Conservation (phyloP, 192 early-diverging fungal species). For the Phlyctochytrium arcticum region DNA sequence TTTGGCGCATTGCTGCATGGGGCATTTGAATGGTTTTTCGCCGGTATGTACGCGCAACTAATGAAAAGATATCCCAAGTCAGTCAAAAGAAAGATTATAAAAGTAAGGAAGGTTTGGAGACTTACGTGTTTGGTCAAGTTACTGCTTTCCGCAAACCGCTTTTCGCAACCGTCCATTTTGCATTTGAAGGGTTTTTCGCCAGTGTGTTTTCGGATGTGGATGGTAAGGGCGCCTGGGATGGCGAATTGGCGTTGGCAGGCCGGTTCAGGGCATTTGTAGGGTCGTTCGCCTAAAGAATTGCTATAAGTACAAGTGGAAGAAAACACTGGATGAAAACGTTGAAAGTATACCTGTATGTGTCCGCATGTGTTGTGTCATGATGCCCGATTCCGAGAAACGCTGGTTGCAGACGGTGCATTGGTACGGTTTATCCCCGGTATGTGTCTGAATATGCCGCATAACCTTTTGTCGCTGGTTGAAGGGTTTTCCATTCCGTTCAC, state of each 20-base stretch:
- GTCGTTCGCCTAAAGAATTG: conserved; percentile 28
- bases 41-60: conserved; percentile 84
- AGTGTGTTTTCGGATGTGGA: conserved; percentile 74
- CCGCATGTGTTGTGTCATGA: conserved; percentile 59
- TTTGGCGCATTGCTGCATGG: conserved; percentile 64
- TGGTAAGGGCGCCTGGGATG: conserved; percentile 70
- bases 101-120: neutral
- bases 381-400: conserved; percentile 74
- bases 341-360: conserved; percentile 32
- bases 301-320: neutral
- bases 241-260: conserved; percentile 72
- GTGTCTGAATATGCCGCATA: conserved; percentile 79
- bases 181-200: conserved; percentile 79
- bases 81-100: neutral
- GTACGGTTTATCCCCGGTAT: conserved; percentile 71
- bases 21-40: conserved; percentile 79
- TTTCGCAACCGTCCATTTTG: conserved; percentile 59
- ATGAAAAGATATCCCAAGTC: neutral
- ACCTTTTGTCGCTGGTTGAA: conserved; percentile 45
- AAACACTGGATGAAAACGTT: neutral
- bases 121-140: conserved; percentile 47
- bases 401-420: conserved; percentile 71
- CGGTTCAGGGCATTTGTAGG: conserved; percentile 52
- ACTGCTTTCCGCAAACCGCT: conserved; percentile 57
- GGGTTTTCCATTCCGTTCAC: conserved; percentile 34